phyloP scores from a whole-genome alignment of 2,329 filamentous ascomycete genomes.

The Sporothrix pallida region DNA sequence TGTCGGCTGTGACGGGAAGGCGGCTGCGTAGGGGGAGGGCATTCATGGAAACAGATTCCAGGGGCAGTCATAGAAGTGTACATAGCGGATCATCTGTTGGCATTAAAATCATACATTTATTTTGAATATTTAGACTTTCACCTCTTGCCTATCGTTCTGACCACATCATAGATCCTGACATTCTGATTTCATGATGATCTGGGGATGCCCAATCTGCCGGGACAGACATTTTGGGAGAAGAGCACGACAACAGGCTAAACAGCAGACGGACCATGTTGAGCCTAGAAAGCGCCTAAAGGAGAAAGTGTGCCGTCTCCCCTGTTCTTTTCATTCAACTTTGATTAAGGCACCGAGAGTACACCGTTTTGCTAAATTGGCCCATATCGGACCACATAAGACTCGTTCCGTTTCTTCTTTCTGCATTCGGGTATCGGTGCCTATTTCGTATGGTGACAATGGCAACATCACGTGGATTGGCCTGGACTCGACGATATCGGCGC shows the following conservation, averaged over 20 bases:
- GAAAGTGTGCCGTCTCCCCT: not conserved
- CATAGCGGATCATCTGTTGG: not conserved
- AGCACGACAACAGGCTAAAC: not conserved
- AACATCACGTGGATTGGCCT: too few species aligned
- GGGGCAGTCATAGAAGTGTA: not conserved
- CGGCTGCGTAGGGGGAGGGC: not conserved
- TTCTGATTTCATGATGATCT: not conserved
- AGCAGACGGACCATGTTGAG: not conserved
- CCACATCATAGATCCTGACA: too few species aligned
- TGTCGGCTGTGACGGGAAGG: constrained; percentile 51
- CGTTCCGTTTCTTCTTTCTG: not conserved
- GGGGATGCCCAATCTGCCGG: not conserved
- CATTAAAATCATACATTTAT: not conserved
- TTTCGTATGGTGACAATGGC: too few species aligned
- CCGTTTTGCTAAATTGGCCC: not conserved
- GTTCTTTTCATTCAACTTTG: not conserved
- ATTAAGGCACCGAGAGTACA: not conserved
- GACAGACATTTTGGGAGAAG: not conserved
- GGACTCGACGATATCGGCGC: too few species aligned
- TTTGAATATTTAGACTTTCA: too few species aligned
- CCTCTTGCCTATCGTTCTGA: too few species aligned
- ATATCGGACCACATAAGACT: not conserved
- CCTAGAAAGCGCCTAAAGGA: not conserved
- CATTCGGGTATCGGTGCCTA: not conserved
- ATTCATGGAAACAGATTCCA: not conserved